phyloP scores from a whole-genome alignment of 2,329 filamentous ascomycete genomes.

The Dactylellina sp. region DNA sequence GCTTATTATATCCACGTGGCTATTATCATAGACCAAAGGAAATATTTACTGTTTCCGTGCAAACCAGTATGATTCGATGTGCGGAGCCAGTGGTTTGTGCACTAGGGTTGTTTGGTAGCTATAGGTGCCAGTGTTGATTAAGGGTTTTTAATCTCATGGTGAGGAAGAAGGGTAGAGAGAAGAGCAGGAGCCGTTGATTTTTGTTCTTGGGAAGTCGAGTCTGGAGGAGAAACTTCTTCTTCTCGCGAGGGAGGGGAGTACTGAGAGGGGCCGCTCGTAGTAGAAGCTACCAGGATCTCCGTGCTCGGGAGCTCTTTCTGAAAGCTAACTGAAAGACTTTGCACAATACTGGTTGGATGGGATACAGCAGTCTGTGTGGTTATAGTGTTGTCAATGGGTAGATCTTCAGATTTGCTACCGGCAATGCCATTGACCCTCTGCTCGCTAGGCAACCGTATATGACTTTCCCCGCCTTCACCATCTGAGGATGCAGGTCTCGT shows the following conservation, averaged over 20 bases:
- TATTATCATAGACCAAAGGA: background rate
- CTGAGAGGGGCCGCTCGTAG: background rate
- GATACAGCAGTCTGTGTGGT: background rate
- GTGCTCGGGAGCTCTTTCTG: background rate
- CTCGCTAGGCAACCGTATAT: background rate
- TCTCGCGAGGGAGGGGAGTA: background rate
- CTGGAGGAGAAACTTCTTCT: background rate
- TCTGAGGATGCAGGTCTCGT: slow-evolving; percentile 62
- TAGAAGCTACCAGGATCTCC: background rate
- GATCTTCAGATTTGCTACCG: background rate
- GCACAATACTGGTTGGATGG: background rate
- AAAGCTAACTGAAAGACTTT: background rate
- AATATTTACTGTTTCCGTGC: background rate
- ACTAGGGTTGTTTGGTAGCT: background rate
- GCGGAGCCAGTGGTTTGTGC: background rate
- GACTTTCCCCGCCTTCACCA: slow-evolving; percentile 11
- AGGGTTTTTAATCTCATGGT: background rate
- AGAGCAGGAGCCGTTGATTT: background rate
- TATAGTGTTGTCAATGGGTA: background rate
- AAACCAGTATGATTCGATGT: no score
- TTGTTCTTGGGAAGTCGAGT: background rate
- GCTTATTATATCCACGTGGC: background rate
- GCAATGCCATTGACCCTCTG: background rate
- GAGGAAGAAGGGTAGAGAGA: background rate
- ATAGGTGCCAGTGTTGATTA: background rate